Percentiles rank a stretch among this genome's conserved stretches.
Evolutionary conservation across 768 basidiomycete species (phyloP).

Genomic region (Asterophora parasitica): DNA sequence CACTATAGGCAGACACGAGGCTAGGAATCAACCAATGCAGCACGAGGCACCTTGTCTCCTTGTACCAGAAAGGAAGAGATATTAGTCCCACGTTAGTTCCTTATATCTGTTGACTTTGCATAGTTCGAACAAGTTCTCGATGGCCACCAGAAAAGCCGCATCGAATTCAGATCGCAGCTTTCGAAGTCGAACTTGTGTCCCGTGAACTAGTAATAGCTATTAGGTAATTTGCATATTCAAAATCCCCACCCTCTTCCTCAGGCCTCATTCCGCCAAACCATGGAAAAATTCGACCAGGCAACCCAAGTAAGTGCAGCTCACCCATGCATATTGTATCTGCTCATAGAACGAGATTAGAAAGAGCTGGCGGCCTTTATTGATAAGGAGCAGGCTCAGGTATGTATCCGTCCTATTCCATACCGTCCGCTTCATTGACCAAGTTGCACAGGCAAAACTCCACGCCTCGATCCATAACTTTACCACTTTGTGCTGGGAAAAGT

Average conservation of each 20-base stretch:
- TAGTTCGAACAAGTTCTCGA: slow-evolving; percentile 15
- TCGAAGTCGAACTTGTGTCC: neutral
- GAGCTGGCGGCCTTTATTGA: slow-evolving; percentile 79
- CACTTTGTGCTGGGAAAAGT: slow-evolving; percentile 92
- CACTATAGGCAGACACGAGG: slow-evolving; percentile 20
- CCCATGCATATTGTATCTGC: neutral
- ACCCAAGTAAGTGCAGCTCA: slow-evolving; percentile 49
- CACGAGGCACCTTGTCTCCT: slow-evolving; percentile 14
- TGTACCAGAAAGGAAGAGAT: neutral
- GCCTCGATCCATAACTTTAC: slow-evolving; percentile 74
- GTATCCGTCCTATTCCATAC: slow-evolving; percentile 13
- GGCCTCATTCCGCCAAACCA: slow-evolving; percentile 29
- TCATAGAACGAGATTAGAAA: slow-evolving; percentile 46
- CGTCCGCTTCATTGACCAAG: slow-evolving; percentile 6
- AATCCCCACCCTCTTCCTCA: neutral
- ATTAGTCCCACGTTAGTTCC: slow-evolving; percentile 13
- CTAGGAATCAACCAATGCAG: slow-evolving; percentile 12
- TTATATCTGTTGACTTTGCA: slow-evolving; percentile 8
- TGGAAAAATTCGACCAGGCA: slow-evolving; percentile 70
- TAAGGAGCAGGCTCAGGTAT: slow-evolving; percentile 76
- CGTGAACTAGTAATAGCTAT: slow-evolving; percentile 7
- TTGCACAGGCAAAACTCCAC: slow-evolving; percentile 46
- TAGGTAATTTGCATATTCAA: slow-evolving; percentile 12
- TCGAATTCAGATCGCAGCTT: neutral
- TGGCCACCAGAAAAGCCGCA: slow-evolving; percentile 7